phyloP scores from a whole-genome alignment of 257 asterid species.

The Paulownia fortunei region DNA sequence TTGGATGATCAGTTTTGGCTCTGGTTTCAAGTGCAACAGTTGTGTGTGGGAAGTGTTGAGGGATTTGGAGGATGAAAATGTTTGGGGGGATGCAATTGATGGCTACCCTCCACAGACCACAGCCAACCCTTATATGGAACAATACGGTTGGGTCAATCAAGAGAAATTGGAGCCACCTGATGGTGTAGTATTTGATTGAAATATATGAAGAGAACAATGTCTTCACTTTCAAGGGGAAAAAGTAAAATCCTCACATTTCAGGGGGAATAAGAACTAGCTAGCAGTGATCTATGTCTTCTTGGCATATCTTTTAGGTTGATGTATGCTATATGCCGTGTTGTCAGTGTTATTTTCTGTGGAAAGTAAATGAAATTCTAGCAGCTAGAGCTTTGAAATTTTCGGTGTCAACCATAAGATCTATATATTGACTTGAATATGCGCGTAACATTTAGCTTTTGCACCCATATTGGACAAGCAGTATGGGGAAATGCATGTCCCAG shows the following conservation, averaged over 20 bases:
- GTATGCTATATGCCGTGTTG: not conserved
- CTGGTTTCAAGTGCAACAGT: constrained; percentile 53
- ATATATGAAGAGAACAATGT: not conserved
- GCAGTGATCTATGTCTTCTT: not conserved
- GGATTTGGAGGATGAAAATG: constrained; percentile 50
- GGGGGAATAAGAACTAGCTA: not conserved
- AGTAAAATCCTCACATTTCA: not conserved
- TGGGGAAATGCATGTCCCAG: not conserved
- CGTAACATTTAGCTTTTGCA: not conserved
- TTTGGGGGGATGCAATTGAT: constrained; percentile 44
- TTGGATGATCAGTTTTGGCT: constrained; percentile 51
- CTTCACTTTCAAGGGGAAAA: not conserved
- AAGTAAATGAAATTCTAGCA: not conserved
- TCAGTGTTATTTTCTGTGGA: not conserved
- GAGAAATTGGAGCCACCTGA: constrained; percentile 17
- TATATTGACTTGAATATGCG: not conserved
- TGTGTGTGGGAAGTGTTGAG: constrained; percentile 48
- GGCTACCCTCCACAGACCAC: constrained; percentile 40
- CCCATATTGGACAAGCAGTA: not conserved
- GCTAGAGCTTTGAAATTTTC: not conserved
- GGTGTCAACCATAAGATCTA: not conserved
- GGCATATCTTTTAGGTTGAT: not conserved
- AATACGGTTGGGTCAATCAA: constrained; percentile 40
- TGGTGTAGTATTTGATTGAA: not conserved
- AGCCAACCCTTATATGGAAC: constrained; percentile 43